Evolutionary conservation across 805 yeast species (phyloP), one percentile per base, ranked within the genome.

Genomic region (Metschnikowia cerradonensis): DNA sequence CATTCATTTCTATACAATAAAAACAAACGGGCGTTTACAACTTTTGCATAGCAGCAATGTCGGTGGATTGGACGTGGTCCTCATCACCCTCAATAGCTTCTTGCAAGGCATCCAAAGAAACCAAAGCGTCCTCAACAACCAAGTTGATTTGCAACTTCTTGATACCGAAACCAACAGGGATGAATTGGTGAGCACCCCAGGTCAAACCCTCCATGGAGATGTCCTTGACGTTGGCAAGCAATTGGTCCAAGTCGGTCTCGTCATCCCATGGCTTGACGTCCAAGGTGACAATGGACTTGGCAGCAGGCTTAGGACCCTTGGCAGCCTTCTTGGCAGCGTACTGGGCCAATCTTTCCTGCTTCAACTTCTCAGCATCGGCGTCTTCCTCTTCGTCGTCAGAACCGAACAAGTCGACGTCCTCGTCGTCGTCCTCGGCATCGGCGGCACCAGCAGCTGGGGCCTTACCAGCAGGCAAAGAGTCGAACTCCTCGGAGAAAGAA

Each of bases 221-320:
- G 64, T 81, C 69, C 83, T 90, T 91, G 69, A 90, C 97, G 76
- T 83, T 82, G 58, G 86, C 91, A 64, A 89, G 75, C 78, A 94
- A 71, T 75, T 85, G 86, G 58, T 94, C 96, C 72, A 94, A 81
- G 72, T 92, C 86, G 65, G 99, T 94, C 83, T 94, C 98, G 70
- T 94, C 99, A 77, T 94, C 99, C 99, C 99, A 94, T 79, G 97
- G 98, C 86, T 94, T 94, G 66, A 94, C 96, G 67, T 94, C 99
- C 67, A 94, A 71, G 68, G 99, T 92, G 69, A 94, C 96, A 63
- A 90, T 79, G 56, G 97, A 89, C 83, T 94, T 94, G 71, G 99
- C 97, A 76, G 96, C 97, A 68, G 98, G 90, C 84, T 90, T 90
- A 67, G 98, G 90, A 72, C 95, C 95, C 80, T 88, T 88, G 64